Evolutionary conservation across 1,139 yeast species (phyloP), one percentile per base, ranked within the genome.

Genomic region (Hyphopichia khmerensis): DNA sequence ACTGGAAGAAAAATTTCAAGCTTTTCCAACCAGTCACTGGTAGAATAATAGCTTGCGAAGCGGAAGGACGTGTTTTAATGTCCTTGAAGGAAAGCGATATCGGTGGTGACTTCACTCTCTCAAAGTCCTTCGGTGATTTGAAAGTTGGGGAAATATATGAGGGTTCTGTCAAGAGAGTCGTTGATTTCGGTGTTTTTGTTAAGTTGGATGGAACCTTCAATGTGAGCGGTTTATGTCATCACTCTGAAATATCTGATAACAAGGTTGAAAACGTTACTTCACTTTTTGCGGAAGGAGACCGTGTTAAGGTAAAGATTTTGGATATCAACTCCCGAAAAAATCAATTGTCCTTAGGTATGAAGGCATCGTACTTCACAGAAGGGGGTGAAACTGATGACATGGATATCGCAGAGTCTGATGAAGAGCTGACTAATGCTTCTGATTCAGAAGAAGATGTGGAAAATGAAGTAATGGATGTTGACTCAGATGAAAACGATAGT

Each of bases 141-240:
- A 61, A 75, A 44, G 81, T 75, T 38, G 96, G 89, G 40, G 87
- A 85, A 23, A 67, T 85, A 23, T 80, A 70, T 52, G 93, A 86
- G 58, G 99, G 97, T 59, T 69, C 82, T n/a, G 82, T 87, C 40
- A 85, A 82, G 58, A 79, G 79, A 46, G 88, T 85, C 16, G 83
- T 91, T 39, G 96, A 88, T 42, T 93, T 83, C 58, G 99, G 99
- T 67, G 96, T 90, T 4, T 91, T 93, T 59, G 86, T 93, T 38
- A 82, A 79, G 50, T 72, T 93, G 45, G 89, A 84, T 54, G 88
- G 87, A 40, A 83, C 95, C 36, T 69, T 79, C 41, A 81, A 82
- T 53, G 75, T 90, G 43, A 81, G 86, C 55, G 99, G 98, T 43
- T 77, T 93, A 51, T 91, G 96, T 55, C 98, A 93, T 61, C 84